These are phyloP conservation scores for Pichia sp. DNA, from an alignment of 1,139 yeast genomes.

Conservation along the genomic window DNA sequence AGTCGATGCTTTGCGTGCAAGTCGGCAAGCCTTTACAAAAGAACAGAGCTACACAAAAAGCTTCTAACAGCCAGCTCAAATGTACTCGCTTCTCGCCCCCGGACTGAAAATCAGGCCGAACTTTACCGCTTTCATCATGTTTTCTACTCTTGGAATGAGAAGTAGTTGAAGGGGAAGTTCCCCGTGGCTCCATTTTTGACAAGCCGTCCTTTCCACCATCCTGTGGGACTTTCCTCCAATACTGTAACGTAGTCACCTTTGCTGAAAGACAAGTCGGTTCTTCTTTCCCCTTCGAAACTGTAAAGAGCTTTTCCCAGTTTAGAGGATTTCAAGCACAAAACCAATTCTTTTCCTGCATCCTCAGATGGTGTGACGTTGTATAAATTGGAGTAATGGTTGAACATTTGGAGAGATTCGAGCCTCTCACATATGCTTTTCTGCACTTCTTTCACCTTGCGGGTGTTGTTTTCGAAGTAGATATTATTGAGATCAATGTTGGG, in stretches of 20 bases:
- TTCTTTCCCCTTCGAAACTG: constrained; percentile 33
- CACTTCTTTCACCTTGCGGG: constrained; percentile 17
- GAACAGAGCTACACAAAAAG: background rate
- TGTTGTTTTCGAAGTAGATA: constrained; percentile 11
- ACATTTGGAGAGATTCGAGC: constrained; percentile 21
- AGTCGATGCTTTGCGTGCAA: background rate
- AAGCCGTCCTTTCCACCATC: constrained; percentile 46
- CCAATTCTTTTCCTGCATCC: background rate
- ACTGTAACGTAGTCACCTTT: constrained; percentile 39
- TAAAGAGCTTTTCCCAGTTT: constrained; percentile 35
- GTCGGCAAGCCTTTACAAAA: background rate
- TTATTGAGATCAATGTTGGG: constrained; percentile 18
- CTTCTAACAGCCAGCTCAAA: background rate
- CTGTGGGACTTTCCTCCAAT: constrained; percentile 29
- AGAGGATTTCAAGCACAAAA: background rate
- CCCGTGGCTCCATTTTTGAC: constrained; percentile 35
- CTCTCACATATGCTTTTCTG: constrained; percentile 17
- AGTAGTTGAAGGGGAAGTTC: constrained; percentile 44
- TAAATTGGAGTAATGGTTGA: constrained; percentile 1
- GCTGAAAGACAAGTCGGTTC: constrained; percentile 37
- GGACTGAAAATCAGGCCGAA: background rate
- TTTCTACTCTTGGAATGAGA: constrained; percentile 19
- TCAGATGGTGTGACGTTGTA: background rate
- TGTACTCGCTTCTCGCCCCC: background rate
- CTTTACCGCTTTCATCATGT: background rate